Conservation (phyloP, 2,329 filamentous ascomycete species). For the Trichoderma pleuroti region DNA sequence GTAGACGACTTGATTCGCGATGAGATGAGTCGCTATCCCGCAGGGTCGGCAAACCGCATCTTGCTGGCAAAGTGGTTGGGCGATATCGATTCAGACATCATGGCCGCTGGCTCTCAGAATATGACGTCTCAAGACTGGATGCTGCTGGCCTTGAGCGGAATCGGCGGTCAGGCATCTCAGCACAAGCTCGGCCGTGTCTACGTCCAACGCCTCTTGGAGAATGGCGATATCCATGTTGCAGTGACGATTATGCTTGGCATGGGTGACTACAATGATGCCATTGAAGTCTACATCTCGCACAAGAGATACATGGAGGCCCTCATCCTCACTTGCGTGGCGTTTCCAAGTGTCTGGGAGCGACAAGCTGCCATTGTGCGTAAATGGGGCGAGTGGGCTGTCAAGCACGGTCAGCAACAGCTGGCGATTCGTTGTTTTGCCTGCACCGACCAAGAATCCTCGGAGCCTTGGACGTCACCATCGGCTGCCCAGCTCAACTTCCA, state of each 20-base stretch:
- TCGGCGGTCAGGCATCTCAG: constrained; percentile 71
- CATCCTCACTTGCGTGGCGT: constrained; percentile 77
- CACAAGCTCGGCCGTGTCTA: constrained; percentile 90
- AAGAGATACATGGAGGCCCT: constrained; percentile 91
- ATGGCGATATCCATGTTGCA: constrained; percentile 85
- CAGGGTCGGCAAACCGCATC: constrained; percentile 73
- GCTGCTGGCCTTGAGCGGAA: constrained; percentile 84
- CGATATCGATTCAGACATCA: constrained; percentile 75
- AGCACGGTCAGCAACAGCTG: constrained; percentile 81
- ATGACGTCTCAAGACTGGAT: constrained; percentile 97
- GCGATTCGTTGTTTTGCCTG: constrained; percentile 93
- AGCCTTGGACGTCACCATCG: constrained; percentile 84
- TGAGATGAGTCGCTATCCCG: constrained; percentile 71
- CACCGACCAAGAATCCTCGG: constrained; percentile 77
- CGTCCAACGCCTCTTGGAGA: constrained; percentile 83
- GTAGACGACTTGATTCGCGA: constrained; percentile 78
- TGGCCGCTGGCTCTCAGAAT: constrained; percentile 76
- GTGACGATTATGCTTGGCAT: constrained; percentile 90
- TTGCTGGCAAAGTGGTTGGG: constrained; percentile 91
- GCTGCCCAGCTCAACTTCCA: constrained; percentile 60
- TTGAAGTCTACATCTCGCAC: constrained; percentile 93
- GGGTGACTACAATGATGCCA: constrained; percentile 88
- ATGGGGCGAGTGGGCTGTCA: constrained; percentile 91
- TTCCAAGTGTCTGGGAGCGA: constrained; percentile 84
- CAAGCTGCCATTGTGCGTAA: constrained; percentile 84